phyloP scores from a whole-genome alignment of 345 rosid species.

The Viola odorata region DNA sequence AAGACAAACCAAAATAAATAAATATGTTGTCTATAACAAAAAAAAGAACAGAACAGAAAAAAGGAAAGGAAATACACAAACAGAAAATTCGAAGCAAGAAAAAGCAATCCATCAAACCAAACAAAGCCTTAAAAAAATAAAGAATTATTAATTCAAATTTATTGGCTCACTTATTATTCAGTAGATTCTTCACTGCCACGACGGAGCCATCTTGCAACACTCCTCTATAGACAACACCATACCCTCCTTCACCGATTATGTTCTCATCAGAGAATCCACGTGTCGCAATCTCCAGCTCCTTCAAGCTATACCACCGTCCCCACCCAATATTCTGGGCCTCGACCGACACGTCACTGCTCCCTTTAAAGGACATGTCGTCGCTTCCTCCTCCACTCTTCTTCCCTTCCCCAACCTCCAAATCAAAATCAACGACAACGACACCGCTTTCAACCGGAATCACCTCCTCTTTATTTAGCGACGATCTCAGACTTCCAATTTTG shows the following conservation, averaged over 20 bases:
- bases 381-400: slow-evolving; percentile 28
- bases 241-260: slow-evolving; percentile 94
- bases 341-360: slow-evolving; percentile 45
- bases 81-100: background rate
- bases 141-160: background rate
- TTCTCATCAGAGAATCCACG: slow-evolving; percentile 69
- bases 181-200: slow-evolving; percentile 87
- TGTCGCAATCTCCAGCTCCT: slow-evolving; percentile 86
- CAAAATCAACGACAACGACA: slow-evolving; percentile 1
- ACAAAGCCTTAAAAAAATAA: too few relatives aligned
- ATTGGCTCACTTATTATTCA: slow-evolving; percentile 70
- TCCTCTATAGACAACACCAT: slow-evolving; percentile 81
- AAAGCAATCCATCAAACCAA: background rate
- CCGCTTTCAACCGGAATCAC: slow-evolving; percentile 10
- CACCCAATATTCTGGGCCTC: slow-evolving; percentile 66
- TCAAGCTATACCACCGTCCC: slow-evolving; percentile 84
- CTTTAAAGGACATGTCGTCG: slow-evolving; percentile 32
- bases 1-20: background rate
- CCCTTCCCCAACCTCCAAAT: slow-evolving; percentile 2
- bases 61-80: too few relatives aligned
- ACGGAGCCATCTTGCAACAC: slow-evolving; percentile 65
- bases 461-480: slow-evolving; percentile 11
- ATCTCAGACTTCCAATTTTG: slow-evolving; percentile 20
- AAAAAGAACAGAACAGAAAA: too few relatives aligned
- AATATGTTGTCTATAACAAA: background rate